A percentile compares a stretch with the other conserved stretches of the same genome.
phyloP scores from a whole-genome alignment of 1,284 basidiomycete genomes.

The Moesziomyces parantarcticus region DNA sequence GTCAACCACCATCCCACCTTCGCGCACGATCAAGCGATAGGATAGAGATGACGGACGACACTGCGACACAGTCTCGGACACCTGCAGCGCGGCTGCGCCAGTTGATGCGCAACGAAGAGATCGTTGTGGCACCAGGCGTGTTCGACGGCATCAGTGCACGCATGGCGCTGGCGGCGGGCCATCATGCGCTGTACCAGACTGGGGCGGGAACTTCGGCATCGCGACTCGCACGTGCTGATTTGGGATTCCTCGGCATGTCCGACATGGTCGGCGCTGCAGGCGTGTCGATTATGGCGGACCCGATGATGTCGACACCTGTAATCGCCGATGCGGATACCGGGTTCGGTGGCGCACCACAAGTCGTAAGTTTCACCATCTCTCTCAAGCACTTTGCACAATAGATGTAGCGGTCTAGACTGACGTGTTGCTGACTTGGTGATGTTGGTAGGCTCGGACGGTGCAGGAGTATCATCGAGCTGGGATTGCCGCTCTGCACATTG shows the following conservation, averaged over 20 bases:
- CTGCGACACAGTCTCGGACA: constrained; percentile 9
- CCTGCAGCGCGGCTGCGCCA: constrained; percentile 31
- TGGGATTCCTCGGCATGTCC: constrained; percentile 82
- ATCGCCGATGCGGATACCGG: constrained; percentile 86
- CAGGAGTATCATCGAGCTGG: constrained; percentile 78
- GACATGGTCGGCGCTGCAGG: constrained; percentile 69
- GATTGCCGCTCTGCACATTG: constrained; percentile 81
- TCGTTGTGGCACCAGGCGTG: constrained; percentile 71
- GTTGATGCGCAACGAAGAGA: constrained; percentile 10
- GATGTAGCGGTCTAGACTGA: background rate
- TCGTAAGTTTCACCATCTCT: constrained; percentile 69
- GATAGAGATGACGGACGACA: background rate
- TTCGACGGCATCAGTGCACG: constrained; percentile 84
- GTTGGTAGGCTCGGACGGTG: constrained; percentile 73
- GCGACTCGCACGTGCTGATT: constrained; percentile 79
- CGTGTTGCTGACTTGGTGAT: too few relatives aligned
- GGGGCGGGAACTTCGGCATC: constrained; percentile 82
- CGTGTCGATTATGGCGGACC: constrained; percentile 30
- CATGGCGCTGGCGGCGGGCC: constrained; percentile 77
- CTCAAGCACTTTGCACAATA: background rate
- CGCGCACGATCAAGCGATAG: too few relatives aligned
- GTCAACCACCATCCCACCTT: background rate
- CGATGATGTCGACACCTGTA: constrained; percentile 63
- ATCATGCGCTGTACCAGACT: constrained; percentile 77
- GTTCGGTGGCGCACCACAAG: constrained; percentile 81